A percentile compares a stretch with the other conserved stretches of the same genome.
These are phyloP conservation scores for Pisolithus sp. DNA, from an alignment of 768 basidiomycete species.

Conservation along the genomic window DNA sequence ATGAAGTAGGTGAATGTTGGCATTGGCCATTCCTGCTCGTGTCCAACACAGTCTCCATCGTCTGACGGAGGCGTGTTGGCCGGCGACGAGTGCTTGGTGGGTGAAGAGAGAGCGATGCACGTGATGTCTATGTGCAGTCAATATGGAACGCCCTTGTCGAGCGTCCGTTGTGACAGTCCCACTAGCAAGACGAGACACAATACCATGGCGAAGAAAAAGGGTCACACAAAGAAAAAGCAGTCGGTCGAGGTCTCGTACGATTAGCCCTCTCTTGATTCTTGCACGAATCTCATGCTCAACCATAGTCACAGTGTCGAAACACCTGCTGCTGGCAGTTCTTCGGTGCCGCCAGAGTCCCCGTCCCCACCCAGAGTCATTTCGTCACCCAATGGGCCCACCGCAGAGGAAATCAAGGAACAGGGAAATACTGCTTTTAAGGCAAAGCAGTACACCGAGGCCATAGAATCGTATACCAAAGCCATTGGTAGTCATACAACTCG, in stretches of 20 bases:
- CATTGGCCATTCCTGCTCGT: not conserved
- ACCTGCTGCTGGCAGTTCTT: constrained; percentile 12
- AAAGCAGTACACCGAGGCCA: constrained; percentile 57
- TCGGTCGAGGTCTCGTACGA: constrained; percentile 20
- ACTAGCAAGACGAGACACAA: not conserved
- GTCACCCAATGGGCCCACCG: constrained; percentile 30
- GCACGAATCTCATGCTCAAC: not conserved
- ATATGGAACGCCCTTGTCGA: too few relatives aligned
- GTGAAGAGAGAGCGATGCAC: too few relatives aligned
- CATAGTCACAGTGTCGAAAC: not conserved
- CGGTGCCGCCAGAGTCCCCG: not conserved
- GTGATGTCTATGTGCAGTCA: too few relatives aligned
- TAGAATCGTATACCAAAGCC: constrained; percentile 69
- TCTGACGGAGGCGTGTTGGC: too few relatives aligned
- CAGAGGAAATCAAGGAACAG: constrained; percentile 61
- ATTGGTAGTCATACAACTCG: constrained; percentile 41
- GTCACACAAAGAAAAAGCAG: constrained; percentile 22
- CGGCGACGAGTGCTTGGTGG: too few relatives aligned
- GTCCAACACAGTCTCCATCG: too few relatives aligned
- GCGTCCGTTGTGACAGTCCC: too few relatives aligned
- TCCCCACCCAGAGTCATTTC: constrained; percentile 5
- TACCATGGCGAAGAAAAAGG: constrained; percentile 28
- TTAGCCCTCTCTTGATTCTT: not conserved
- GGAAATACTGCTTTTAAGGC: constrained; percentile 74
- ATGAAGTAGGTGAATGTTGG: not conserved